Evolutionary conservation across 139 green algal species (phyloP).

Genomic region (Chlorella sp.): DNA sequence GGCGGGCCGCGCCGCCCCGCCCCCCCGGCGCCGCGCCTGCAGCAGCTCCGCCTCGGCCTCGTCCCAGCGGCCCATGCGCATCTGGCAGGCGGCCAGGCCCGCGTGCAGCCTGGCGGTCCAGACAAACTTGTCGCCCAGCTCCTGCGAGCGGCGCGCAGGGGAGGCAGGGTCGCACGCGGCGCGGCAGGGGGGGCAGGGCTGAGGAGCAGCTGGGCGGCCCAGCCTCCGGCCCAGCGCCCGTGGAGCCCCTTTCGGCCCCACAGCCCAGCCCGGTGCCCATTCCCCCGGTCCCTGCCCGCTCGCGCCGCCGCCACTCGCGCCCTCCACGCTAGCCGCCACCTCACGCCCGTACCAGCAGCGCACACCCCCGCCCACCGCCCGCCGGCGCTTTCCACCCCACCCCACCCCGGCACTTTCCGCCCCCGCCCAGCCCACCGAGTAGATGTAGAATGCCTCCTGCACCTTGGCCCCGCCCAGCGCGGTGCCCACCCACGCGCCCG

Average conservation of each 20-base stretch:
- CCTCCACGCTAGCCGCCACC: too few species aligned
- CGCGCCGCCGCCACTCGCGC: too few species aligned
- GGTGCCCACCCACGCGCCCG: constrained; percentile 87
- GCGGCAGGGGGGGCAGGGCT: too few species aligned
- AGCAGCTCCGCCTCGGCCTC: constrained; percentile 70
- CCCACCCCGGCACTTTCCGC: neutral
- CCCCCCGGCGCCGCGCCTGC: constrained; percentile 57
- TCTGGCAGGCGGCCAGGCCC: constrained; percentile 84
- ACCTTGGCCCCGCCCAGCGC: constrained; percentile 89
- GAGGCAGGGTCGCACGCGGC: too few species aligned
- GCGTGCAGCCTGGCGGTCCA: constrained; percentile 92
- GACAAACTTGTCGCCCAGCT: constrained; percentile 95
- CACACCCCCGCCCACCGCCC: neutral
- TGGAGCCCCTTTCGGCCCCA: too few species aligned
- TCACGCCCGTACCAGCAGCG: neutral
- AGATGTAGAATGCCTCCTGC: constrained; percentile 96
- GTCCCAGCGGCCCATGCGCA: constrained; percentile 88
- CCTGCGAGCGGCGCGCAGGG: constrained; percentile 30
- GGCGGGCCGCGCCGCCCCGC: constrained; percentile 28
- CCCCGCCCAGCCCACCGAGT: constrained; percentile 46
- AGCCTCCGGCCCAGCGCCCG: too few species aligned
- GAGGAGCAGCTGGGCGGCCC: too few species aligned
- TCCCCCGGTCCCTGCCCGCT: too few species aligned
- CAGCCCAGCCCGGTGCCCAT: too few species aligned
- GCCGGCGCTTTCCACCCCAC: too few species aligned